These are phyloP conservation scores for Limnanthes douglasii DNA, from an alignment of 345 rosid genomes.

Conservation along the genomic window DNA sequence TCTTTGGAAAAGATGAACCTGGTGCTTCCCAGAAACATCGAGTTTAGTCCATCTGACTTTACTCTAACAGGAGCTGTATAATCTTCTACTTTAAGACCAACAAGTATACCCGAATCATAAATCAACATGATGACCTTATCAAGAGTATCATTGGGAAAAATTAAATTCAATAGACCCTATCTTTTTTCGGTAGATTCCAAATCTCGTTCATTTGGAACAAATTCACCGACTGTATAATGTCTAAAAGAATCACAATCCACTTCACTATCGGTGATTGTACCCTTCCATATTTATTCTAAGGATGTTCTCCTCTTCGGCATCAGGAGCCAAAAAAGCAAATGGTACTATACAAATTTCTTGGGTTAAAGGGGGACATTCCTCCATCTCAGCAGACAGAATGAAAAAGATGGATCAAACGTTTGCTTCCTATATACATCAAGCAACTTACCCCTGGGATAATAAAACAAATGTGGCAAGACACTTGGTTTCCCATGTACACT, in stretches of 20 bases:
- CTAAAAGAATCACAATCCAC: constrained; percentile 27
- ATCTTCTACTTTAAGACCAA: constrained; percentile 4
- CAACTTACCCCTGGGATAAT: constrained; percentile 73
- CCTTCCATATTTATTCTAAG: constrained; percentile 53
- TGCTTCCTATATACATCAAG: constrained; percentile 17
- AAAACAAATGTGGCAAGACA: constrained; percentile 15
- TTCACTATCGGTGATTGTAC: constrained; percentile 46
- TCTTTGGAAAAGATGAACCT: too few species aligned
- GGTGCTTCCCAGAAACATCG: too few species aligned
- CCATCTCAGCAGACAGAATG: constrained; percentile 37
- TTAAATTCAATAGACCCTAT: too few species aligned
- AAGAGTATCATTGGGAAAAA: too few species aligned
- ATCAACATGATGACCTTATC: too few species aligned
- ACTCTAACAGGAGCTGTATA: constrained; percentile 7
- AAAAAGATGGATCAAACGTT: constrained; percentile 12
- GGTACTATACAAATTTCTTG: constrained; percentile 29
- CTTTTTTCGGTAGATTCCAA: too few species aligned
- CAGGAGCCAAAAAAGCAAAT: constrained; percentile 62
- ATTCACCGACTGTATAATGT: constrained; percentile 16
- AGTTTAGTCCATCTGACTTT: constrained; percentile 1
- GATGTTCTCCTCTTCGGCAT: constrained; percentile 59
- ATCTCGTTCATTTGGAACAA: too few species aligned
- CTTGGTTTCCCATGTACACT: constrained; percentile 12
- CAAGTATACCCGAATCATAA: too few species aligned
- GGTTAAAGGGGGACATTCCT: constrained; percentile 26